Evolutionary conservation across 1,284 basidiomycete genomes (phyloP).

Genomic region (Ganoderma meredithae): DNA sequence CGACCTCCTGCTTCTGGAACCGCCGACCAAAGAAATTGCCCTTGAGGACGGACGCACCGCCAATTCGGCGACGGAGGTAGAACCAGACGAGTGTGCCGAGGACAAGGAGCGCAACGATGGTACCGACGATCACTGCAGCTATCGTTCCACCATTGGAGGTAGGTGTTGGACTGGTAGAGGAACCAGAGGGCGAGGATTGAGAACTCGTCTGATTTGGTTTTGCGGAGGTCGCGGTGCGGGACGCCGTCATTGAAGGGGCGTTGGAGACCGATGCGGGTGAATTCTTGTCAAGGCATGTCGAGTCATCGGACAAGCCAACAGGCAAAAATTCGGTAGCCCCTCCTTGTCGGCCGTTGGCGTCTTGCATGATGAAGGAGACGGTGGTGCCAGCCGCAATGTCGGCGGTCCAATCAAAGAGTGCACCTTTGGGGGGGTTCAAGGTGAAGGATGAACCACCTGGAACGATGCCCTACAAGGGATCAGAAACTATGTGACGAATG

Average conservation of each 20-base stretch:
- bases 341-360: conserved; percentile 61
- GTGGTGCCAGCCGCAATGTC: conserved; percentile 66
- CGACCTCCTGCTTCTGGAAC: conserved; percentile 31
- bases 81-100: conserved; percentile 35
- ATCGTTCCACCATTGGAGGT: conserved; percentile 51
- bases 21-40: conserved; percentile 23
- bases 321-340: conserved; percentile 60
- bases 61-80: conserved; percentile 33
- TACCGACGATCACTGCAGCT: conserved; percentile 66
- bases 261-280: conserved; percentile 59
- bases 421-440: conserved; percentile 53
- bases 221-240: conserved; percentile 21
- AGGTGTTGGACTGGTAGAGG: conserved; percentile 2
- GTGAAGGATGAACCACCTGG: conserved; percentile 63
- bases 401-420: conserved; percentile 63
- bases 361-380: conserved; percentile 68
- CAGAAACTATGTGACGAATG: background rate
- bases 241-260: conserved; percentile 36
- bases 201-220: conserved; percentile 13
- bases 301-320: conserved; percentile 59
- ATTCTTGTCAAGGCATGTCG: conserved; percentile 56
- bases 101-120: conserved; percentile 56
- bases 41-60: conserved; percentile 18
- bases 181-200: conserved; percentile 34
- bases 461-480: conserved; percentile 59